Base-by-base conservation (phyloP, 495 filamentous ascomycete genomes). In the Pyronema omphalodes region DNA sequence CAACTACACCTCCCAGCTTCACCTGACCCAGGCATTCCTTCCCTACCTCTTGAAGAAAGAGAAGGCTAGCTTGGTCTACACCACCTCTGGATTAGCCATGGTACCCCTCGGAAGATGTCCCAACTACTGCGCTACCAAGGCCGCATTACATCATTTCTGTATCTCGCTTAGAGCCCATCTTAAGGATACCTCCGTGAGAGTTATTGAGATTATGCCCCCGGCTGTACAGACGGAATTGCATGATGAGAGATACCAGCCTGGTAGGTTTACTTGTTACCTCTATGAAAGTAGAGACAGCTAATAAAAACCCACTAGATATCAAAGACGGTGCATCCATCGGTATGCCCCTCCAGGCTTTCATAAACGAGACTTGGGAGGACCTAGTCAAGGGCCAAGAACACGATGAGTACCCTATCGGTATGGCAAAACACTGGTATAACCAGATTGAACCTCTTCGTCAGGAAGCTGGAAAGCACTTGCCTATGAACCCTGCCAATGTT, bases 151-250 rank as follows among this genome's bases (percentile, higher is more conserved):
- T 59, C 69, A 73, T 17, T 70, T 76, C 11, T 62, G 74, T 17
- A 72, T 81, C 49, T 72, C 69, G 12, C 67, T 86, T 9, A 74
- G 81, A 0, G 71, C 76, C 39, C 78, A 84, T 66, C 66, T 86
- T 0, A 62, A 64, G 41, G 59, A 67, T 0, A 68, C 68, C 9
- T 67, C 71, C 43, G 66, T 83, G 18, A 72, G 72, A 39, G 71
- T 85, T 3, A 67, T 84, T 33, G 82, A 86, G 67, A 63, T 84
- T 11, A 69, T 80, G 44, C 81, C 81, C 6, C 81, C 82, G 3
- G 72, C 77, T 3, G 80, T 86, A 23, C 77, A 81, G 68, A 86
- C 75, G 6, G 77, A 79, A 64, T 65, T 80, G 49, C 76, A 78
- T 53, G 67, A 73, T 49, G 67, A 67, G 48, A 73, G 74, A 58